Percentiles rank a stretch among this genome's conserved stretches.
These are phyloP conservation scores for Coriaria nepalensis DNA, from an alignment of 306 rosid genomes.

Conservation along the genomic window DNA sequence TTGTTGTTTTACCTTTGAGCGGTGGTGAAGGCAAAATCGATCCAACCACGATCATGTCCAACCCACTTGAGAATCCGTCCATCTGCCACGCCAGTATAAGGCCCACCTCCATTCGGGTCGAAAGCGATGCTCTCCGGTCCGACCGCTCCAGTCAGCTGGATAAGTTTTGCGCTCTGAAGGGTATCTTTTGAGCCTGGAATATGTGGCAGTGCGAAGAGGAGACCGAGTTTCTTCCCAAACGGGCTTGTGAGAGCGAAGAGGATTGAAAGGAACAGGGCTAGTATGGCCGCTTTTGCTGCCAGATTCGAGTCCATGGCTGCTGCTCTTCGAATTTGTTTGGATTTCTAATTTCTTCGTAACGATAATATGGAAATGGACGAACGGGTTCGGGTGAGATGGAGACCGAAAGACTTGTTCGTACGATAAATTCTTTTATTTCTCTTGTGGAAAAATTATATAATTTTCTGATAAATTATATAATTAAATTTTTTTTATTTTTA, in stretches of 20 bases:
- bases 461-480: too few relatives aligned
- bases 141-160: conserved; percentile 37
- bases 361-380: neutral
- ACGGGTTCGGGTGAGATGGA: conserved; percentile 32
- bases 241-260: conserved; percentile 11
- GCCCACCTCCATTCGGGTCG: conserved; percentile 56
- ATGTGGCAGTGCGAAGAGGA: conserved; percentile 19
- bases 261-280: conserved; percentile 25
- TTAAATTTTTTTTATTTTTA: too few relatives aligned
- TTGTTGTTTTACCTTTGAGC: conserved; percentile 38
- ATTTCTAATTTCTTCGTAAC: neutral
- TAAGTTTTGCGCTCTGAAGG: conserved; percentile 34
- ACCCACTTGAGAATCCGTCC: conserved; percentile 79
- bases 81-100: conserved; percentile 83
- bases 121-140: conserved; percentile 92
- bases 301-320: conserved; percentile 26
- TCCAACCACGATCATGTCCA: conserved; percentile 50
- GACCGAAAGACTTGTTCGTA: too few relatives aligned
- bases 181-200: conserved; percentile 34
- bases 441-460: too few relatives aligned
- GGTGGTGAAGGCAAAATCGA: conserved; percentile 57
- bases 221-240: neutral
- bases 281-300: conserved; percentile 14
- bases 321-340: neutral
- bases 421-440: conserved; percentile 19